Conservation (phyloP, 441 rosid genomes). For the Bruguiera hainesii region DNA sequence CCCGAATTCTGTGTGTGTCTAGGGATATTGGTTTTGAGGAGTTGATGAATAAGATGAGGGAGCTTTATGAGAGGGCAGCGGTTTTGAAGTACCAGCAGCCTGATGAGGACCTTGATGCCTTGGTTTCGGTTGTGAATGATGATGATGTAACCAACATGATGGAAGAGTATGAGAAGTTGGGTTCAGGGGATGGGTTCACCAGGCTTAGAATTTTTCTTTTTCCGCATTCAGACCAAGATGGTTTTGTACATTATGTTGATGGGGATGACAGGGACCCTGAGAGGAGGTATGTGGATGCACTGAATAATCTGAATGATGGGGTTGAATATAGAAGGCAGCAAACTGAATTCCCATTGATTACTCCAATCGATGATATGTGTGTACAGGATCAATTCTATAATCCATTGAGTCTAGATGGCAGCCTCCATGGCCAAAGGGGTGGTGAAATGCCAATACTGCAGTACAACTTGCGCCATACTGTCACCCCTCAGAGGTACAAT, state of each 20-base stretch:
- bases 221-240: slow-evolving; percentile 66
- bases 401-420: slow-evolving; percentile 52
- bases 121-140: slow-evolving; percentile 92
- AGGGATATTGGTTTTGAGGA: slow-evolving; percentile 72
- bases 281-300: slow-evolving; percentile 94
- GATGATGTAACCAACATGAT: slow-evolving; percentile 95
- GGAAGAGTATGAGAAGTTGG: slow-evolving; percentile 99
- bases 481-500: slow-evolving; percentile 69
- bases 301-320: slow-evolving; percentile 74
- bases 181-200: slow-evolving; percentile 85
- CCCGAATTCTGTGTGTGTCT: slow-evolving; percentile 71
- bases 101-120: slow-evolving; percentile 98
- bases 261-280: slow-evolving; percentile 85
- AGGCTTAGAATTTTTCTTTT: slow-evolving; percentile 93
- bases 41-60: slow-evolving; percentile 82
- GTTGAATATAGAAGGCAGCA: slow-evolving; percentile 60
- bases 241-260: slow-evolving; percentile 54
- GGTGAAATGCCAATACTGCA: slow-evolving; percentile 50
- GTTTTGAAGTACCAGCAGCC: slow-evolving; percentile 95
- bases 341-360: slow-evolving; percentile 54
- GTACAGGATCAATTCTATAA: slow-evolving; percentile 58
- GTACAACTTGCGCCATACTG: slow-evolving; percentile 62
- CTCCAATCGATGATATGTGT: slow-evolving; percentile 51
- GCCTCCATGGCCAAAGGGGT: slow-evolving; percentile 49
- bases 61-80: slow-evolving; percentile 74